These are phyloP conservation scores for Melaleuca quinquenervia DNA, from an alignment of 345 rosid species.

Conservation along the genomic window DNA sequence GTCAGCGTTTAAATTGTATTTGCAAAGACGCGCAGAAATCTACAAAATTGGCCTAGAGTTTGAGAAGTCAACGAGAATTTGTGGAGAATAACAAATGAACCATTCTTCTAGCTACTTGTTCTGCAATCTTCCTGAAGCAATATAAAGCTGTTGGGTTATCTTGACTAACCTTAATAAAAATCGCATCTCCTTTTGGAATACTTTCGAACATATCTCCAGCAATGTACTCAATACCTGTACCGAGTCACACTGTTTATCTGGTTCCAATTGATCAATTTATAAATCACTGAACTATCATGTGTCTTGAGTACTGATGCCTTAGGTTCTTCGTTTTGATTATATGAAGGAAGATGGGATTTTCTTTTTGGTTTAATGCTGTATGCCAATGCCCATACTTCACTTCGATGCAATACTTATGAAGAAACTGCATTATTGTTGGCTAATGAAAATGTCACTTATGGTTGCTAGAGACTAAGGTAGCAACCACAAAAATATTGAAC, in stretches of 20 bases:
- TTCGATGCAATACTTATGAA: neutral
- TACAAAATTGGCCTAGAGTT: too few species aligned
- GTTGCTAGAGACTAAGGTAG: neutral
- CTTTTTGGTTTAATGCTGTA: neutral
- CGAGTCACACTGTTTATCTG: neutral
- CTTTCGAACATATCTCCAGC: conserved; percentile 30
- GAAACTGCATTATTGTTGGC: neutral
- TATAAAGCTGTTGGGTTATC: too few species aligned
- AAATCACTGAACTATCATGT: neutral
- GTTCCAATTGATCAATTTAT: neutral
- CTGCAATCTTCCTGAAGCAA: neutral
- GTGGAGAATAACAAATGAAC: neutral
- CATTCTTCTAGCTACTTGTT: neutral
- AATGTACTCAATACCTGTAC: conserved; percentile 26
- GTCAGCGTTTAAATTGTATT: neutral
- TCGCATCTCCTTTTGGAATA: conserved; percentile 55
- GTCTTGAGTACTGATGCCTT: neutral
- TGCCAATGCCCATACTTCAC: neutral
- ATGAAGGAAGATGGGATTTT: neutral
- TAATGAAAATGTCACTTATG: neutral
- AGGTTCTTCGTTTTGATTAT: neutral
- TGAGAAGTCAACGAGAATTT: neutral
- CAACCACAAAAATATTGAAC: neutral
- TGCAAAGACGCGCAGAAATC: too few species aligned
- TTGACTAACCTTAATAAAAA: conserved; percentile 53